These are phyloP conservation scores for Lentinula lateritia DNA, from an alignment of 768 basidiomycete species.

Conservation along the genomic window DNA sequence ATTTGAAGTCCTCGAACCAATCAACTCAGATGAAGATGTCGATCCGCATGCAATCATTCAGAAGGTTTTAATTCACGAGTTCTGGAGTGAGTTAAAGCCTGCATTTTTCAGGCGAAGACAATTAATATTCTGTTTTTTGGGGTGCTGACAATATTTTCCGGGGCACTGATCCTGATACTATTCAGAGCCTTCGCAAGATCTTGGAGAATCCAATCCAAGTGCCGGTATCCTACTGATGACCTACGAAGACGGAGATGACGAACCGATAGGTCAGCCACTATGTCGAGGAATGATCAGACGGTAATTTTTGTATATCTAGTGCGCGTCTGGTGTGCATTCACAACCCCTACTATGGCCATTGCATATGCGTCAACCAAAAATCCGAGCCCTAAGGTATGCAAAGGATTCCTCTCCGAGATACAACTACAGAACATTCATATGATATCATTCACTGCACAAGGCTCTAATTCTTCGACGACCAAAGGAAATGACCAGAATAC, in stretches of 20 bases:
- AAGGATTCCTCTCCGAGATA: not conserved
- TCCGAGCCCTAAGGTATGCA: constrained; percentile 53
- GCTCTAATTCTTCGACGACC: constrained; percentile 38
- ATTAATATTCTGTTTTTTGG: not conserved
- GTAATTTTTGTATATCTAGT: constrained; percentile 30
- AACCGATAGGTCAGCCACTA: not conserved
- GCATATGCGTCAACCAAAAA: constrained; percentile 56
- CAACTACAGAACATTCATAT: not conserved
- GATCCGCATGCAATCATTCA: constrained; percentile 57
- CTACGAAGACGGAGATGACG: constrained; percentile 6
- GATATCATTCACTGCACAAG: constrained; percentile 15
- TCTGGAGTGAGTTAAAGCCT: constrained; percentile 36
- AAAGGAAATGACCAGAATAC: constrained; percentile 7
- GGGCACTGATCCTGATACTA: not conserved
- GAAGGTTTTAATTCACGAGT: constrained; percentile 36
- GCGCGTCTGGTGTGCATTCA: constrained; percentile 81
- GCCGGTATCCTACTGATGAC: constrained; percentile 62
- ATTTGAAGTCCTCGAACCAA: constrained; percentile 15
- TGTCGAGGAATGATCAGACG: not conserved
- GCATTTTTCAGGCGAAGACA: too few species aligned
- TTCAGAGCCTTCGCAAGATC: constrained; percentile 29
- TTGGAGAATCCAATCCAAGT: constrained; percentile 41
- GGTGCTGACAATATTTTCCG: not conserved
- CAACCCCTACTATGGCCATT: constrained; percentile 77
- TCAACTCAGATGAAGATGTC: constrained; percentile 19